Evolutionary conservation across 768 basidiomycete species (phyloP).

Genomic region (Lactarius pseudohatsudake): DNA sequence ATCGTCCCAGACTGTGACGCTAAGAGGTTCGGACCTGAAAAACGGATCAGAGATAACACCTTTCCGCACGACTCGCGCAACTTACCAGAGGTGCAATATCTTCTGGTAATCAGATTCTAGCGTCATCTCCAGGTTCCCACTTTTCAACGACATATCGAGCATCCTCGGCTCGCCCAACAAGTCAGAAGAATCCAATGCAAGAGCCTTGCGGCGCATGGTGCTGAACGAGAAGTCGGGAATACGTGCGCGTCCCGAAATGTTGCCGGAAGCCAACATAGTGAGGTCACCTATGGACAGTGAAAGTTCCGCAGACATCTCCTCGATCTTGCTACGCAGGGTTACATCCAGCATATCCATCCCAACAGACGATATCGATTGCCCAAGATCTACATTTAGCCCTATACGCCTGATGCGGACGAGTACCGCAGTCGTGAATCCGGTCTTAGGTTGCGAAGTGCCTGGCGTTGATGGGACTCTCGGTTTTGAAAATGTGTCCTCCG

Average conservation of each 20-base stretch:
- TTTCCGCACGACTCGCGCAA: slow-evolving; percentile 18
- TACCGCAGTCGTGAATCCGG: slow-evolving; percentile 58
- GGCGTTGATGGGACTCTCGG: slow-evolving; percentile 17
- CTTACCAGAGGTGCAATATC: slow-evolving; percentile 72
- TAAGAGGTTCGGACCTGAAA: slow-evolving; percentile 72
- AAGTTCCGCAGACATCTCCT: slow-evolving; percentile 58
- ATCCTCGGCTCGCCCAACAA: slow-evolving; percentile 44
- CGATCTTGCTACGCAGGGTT: slow-evolving; percentile 64
- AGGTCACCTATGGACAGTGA: slow-evolving; percentile 63
- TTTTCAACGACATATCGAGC: slow-evolving; percentile 74
- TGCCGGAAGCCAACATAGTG: slow-evolving; percentile 58
- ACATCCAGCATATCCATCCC: slow-evolving; percentile 64
- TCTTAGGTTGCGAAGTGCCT: slow-evolving; percentile 32
- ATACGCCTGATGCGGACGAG: slow-evolving; percentile 73
- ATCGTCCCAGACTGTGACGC: slow-evolving; percentile 75
- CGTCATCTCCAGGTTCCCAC: slow-evolving; percentile 61
- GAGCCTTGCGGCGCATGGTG: slow-evolving; percentile 59
- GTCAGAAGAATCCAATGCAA: slow-evolving; percentile 34
- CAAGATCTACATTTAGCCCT: slow-evolving; percentile 76
- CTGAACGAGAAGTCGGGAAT: slow-evolving; percentile 76
- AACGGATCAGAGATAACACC: neutral
- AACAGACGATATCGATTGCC: slow-evolving; percentile 77
- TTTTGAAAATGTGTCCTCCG: slow-evolving; percentile 25
- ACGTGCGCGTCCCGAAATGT: slow-evolving; percentile 63
- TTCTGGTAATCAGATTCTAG: slow-evolving; percentile 78